Percentiles rank a stretch among this genome's conserved stretches.
Conservation (phyloP, 257 asterid species). For the Gentiana macrophylla region DNA sequence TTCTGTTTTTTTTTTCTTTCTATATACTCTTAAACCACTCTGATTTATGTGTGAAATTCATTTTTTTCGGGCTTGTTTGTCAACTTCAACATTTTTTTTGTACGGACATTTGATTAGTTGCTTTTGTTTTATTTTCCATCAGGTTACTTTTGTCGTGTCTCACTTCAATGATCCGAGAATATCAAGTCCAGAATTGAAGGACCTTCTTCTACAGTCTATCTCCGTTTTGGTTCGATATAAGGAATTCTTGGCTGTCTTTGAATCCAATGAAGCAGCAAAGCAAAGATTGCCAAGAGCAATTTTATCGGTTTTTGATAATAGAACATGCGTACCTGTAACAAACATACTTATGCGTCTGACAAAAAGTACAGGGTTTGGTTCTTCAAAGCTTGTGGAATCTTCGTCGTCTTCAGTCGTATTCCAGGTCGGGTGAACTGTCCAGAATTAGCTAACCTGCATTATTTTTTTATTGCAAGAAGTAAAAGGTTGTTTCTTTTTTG, state of each 20-base stretch:
- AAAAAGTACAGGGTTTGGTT: constrained; percentile 78
- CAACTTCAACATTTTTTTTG: background rate
- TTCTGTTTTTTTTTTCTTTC: constrained; percentile 6
- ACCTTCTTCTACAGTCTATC: constrained; percentile 93
- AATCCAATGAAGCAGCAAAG: constrained; percentile 77
- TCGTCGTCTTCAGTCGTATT: constrained; percentile 68
- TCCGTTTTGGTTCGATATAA: constrained; percentile 80
- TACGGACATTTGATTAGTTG: background rate
- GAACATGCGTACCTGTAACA: constrained; percentile 96
- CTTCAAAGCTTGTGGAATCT: constrained; percentile 75
- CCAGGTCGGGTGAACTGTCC: constrained; percentile 36
- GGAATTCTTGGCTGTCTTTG: constrained; percentile 72
- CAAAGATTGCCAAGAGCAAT: constrained; percentile 70
- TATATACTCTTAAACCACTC: background rate
- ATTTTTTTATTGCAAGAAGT: no score
- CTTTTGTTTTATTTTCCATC: constrained; percentile 11
- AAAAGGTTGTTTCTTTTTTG: background rate
- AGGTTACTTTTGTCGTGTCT: constrained; percentile 78
- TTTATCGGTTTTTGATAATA: constrained; percentile 72
- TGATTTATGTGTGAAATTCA: no score
- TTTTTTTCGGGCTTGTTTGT: background rate
- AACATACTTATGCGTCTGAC: constrained; percentile 69
- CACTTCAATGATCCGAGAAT: constrained; percentile 94
- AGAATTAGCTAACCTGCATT: constrained; percentile 1
- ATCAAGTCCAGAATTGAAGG: constrained; percentile 79